Conservation (phyloP, 371 early-diverging fungal genomes). For the Cokeromyces recurvatus region DNA sequence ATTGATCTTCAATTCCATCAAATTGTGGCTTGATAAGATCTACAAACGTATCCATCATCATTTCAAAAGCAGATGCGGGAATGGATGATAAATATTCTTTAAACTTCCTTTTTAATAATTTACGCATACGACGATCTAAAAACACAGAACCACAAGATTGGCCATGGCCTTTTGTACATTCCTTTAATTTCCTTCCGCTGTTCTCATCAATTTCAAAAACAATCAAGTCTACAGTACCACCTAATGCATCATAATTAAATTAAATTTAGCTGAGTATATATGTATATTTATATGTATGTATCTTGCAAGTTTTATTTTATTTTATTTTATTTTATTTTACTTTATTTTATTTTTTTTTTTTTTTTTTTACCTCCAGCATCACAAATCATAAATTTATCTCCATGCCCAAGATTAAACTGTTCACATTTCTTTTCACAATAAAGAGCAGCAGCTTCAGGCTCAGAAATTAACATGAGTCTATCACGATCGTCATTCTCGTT, state of each 20-base stretch:
- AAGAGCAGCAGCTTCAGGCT: too few species aligned
- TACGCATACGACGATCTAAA: constrained; percentile 56
- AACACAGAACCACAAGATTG: constrained; percentile 57
- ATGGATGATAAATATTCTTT: constrained; percentile 47
- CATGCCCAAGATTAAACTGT: constrained; percentile 40
- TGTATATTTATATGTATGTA: too few species aligned
- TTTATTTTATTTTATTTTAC: too few species aligned
- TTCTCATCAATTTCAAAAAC: constrained; percentile 39
- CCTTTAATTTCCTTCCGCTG: constrained; percentile 38
- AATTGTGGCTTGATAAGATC: constrained; percentile 57
- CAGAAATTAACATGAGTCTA: constrained; percentile 41
- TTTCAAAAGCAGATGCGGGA: constrained; percentile 53
- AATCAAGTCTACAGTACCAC: too few species aligned
- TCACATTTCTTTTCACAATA: constrained; percentile 50
- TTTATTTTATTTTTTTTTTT: too few species aligned
- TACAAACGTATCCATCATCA: constrained; percentile 54
- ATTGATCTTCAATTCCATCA: constrained; percentile 55
- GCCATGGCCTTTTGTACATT: constrained; percentile 59
- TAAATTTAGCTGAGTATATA: too few species aligned
- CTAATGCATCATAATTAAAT: constrained; percentile 39
- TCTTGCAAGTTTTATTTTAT: too few species aligned
- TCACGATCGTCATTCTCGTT: constrained; percentile 34
- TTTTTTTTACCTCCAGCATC: constrained; percentile 50
- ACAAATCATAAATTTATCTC: constrained; percentile 48
- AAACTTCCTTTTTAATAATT: constrained; percentile 50